Base-by-base conservation (phyloP, 2,329 filamentous ascomycete genomes). In the Calycina marina region DNA sequence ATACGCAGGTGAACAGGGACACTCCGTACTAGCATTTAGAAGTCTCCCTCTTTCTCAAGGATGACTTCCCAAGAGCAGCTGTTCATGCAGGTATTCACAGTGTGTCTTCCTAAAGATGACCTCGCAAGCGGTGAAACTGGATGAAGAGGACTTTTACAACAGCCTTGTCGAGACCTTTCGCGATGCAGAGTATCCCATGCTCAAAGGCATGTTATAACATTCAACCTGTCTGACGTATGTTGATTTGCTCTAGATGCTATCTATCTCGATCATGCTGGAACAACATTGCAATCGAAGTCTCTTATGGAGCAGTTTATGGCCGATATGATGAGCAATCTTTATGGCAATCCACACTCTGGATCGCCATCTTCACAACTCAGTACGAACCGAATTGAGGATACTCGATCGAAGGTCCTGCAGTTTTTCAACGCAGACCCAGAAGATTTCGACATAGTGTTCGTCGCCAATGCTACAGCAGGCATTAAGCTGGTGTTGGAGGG, bases 221-320 rank as follows among this genome's bases (percentile, higher is more conserved):
- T n/a, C n/a, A n/a, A n/a, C n/a, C n/a, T n/a, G n/a, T n/a, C n/a
- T n/a, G n/a, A n/a, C n/a, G n/a, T n/a, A n/a, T n/a, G n/a, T n/a
- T n/a, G n/a, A n/a, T n/a, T n/a, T n/a, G n/a, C n/a, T 15, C 6
- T 16, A 51, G 48, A 46, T 43, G 39, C 40, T 6, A 37, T 47
- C 11, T 96, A 94, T 54, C 75, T 96, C 35, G 88, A 96, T 47
- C 86, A 96, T 77, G 85, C 85, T 0, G 88, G 85, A n/a, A 82
- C 83, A n/a, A 88, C 86, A 0, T 62, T 80, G 1, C 83, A 80
- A 50, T 64, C 84, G 25, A 88, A 79, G 53, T 85, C 81, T 17
- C 58, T 90, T 14, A 75, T 96, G 54, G 78, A 88, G 42, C 63
- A 60, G 14, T 93, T 93, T 56, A 72, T 34, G 31, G 25, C 31